Base-by-base conservation (phyloP, 495 filamentous ascomycete genomes). In the Glonium stellatum region DNA sequence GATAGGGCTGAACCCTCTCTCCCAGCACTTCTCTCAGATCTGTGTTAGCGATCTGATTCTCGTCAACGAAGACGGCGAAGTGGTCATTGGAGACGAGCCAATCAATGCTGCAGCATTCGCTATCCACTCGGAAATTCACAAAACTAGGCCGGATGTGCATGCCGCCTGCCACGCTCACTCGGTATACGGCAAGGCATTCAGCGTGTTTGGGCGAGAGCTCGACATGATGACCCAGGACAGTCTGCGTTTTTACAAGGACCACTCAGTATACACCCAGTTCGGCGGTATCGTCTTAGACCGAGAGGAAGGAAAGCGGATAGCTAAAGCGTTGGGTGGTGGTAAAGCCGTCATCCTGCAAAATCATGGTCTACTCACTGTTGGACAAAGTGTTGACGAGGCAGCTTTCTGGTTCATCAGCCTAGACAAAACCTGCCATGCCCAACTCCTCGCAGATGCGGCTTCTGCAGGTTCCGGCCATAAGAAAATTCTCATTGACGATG, bases 91-190 rank as follows among this genome's bases (percentile, higher is more conserved):
- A 13, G 79, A 84, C 25, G 73, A 73, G 34, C 72, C 78, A 55
- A 73, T 84, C 61, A 89, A 89, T 70, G 81, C 83, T 22, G 84
- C 87, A 4, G 87, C 84, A 1, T 89, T 86, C 67, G 75, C 83
- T 59, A 90, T 90, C 66, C 87, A 84, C 67, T 74, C 73, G 19
- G 77, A 77, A 41, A 78, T 84, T 23, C 82, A 84, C 67, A 78
- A 77, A 65, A 77, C 78, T 9, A 67, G 80, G 12, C 79, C 78
- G 10, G 73, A 81, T 58, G 74, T 78, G 21, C 73, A 80, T 61
- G 77, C 78, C 0, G 78, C 78, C 21, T 80, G 79, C 67, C 81
- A 84, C 59, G 78, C 80, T 12, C 80, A 84, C 67, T 76, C 72
- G 22, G 72, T 71, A 44, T 75, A 77, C 27, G 82, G 81, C 0